These are phyloP conservation scores for Trichoderma atroviride DNA, from an alignment of 2,329 filamentous ascomycete species.

Conservation along the genomic window DNA sequence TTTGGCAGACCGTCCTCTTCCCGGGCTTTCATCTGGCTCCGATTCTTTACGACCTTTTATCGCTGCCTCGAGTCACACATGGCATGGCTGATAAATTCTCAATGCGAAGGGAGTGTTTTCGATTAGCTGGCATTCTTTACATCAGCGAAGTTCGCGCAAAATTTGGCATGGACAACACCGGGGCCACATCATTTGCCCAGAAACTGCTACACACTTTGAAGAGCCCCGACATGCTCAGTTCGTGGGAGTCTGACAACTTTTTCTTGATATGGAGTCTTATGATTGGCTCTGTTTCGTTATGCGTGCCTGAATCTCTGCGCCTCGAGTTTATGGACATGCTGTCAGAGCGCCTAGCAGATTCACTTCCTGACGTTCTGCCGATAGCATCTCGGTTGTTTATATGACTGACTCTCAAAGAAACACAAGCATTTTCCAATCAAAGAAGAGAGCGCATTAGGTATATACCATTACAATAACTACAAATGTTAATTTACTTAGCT, in stretches of 20 bases:
- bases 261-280: constrained; percentile 2
- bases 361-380: neutral
- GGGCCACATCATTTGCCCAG: constrained; percentile 8
- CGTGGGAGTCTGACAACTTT: constrained; percentile 3
- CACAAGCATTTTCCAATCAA: neutral
- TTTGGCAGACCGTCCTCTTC: constrained; percentile 12
- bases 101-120: constrained; percentile 13
- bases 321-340: constrained; percentile 15
- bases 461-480: neutral
- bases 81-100: neutral
- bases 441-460: neutral
- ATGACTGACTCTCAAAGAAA: neutral
- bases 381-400: neutral
- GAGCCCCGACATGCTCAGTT: neutral
- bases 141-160: constrained; percentile 12
- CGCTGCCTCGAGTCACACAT: neutral
- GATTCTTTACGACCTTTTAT: constrained; percentile 13
- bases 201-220: neutral
- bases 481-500: neutral
- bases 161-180: constrained; percentile 18
- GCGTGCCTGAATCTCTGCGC: constrained; percentile 11
- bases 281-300: constrained; percentile 8
- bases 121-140: constrained; percentile 1
- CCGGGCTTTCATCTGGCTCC: constrained; percentile 13
- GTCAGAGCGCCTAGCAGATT: neutral